Evolutionary conservation across 2,329 filamentous ascomycete genomes (phyloP), one percentile per base, ranked within the genome.

Genomic region (Metarhizium brunneum): DNA sequence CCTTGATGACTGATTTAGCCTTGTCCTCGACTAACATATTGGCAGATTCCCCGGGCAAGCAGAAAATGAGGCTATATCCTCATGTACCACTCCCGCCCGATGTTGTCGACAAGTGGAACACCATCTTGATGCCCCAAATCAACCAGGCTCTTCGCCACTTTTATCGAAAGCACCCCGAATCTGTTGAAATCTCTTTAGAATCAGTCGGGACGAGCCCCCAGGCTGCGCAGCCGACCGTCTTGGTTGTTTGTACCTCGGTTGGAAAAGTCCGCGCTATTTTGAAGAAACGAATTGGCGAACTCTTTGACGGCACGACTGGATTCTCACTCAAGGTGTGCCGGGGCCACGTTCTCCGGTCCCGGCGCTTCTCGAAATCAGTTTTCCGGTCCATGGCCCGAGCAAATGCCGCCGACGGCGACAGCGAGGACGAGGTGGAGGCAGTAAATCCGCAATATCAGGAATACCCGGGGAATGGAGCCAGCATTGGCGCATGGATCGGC

Each of bases 401-500:
- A n/a, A 60, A 65, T 0, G 67, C 63, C 6, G 71, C 73, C 11
- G 66, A 72, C 54, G 62, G 66, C 10, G 76, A 78, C 6, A 75
- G 76, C 4, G 62, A 62, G 1, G 66, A 68, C 7, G 71, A 75
- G 4, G 53, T 70, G 0, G 68, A 69, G 10, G 77, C 81, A 0
- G 78, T 77, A 38, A 96, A 95, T 64, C 84, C 84, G 1, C 84
- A 84, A 57, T 92, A 90, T 66, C 92, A 97, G 68, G 77, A 85
- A 62, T 80, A 81, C 25, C 92, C 92, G 1, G 72, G 83, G 0
- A 96, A 92, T 62, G 92, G 92, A 1, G 92, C 92, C 7, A 96
- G 91, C 47, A 96, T 97, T 57, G 92, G 92, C 6, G 92, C 92
- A 0, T 96, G 90, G 77, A 85, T 89, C 52, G 87, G 88, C 56